Percentiles rank a stretch among this genome's conserved stretches.
These are phyloP conservation scores for Lolium multiflorum DNA, from an alignment of 176 grass and related monocot genomes.

Conservation along the genomic window DNA sequence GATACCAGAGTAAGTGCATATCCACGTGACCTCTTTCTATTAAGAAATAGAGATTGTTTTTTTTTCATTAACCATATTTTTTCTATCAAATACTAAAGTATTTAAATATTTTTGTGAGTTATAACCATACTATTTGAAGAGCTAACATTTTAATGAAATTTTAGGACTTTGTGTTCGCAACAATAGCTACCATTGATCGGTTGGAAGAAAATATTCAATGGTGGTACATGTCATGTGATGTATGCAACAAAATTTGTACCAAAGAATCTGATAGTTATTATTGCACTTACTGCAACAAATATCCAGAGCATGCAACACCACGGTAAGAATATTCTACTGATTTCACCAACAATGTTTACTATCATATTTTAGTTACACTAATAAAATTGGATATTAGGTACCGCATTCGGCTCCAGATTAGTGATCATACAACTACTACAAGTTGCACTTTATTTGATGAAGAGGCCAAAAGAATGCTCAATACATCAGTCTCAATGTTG, in stretches of 20 bases:
- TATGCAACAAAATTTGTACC: not conserved
- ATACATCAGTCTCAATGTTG: not conserved
- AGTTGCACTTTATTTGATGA: conserved; percentile 16
- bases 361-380: not conserved
- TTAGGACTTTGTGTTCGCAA: not conserved
- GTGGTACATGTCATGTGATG: not conserved
- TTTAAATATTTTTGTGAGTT: too few species aligned
- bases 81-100: not conserved
- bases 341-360: not conserved
- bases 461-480: not conserved
- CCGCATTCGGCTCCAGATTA: not conserved
- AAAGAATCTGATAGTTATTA: not conserved
- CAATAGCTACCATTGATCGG: not conserved
- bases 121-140: too few species aligned
- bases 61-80: not conserved
- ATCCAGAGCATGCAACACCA: not conserved
- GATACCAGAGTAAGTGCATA: not conserved
- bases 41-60: not conserved
- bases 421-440: not conserved
- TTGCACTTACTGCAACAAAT: not conserved
- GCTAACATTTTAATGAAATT: too few species aligned
- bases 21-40: not conserved
- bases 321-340: not conserved
- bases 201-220: not conserved
- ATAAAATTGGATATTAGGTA: not conserved